Conservation (phyloP, 192 early-diverging fungal species). For the Coemansia sp. region DNA sequence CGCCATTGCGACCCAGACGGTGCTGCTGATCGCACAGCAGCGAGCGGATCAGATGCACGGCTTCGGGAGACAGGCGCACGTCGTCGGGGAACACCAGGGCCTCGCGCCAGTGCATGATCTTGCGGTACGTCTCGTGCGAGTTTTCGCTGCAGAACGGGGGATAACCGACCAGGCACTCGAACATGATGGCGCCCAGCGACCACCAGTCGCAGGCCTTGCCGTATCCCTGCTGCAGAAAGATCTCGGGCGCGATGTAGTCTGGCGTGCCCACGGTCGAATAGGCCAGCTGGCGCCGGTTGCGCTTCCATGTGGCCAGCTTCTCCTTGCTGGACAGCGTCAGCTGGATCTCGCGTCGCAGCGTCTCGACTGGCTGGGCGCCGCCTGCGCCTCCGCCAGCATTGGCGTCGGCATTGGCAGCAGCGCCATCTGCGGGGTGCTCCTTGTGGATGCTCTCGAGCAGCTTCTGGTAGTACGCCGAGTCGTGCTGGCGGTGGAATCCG, state of each 20-base stretch:
- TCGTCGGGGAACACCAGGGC: constrained; percentile 90
- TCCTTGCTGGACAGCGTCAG: constrained; percentile 92
- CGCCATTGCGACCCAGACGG: constrained; percentile 81
- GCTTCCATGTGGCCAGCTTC: constrained; percentile 96
- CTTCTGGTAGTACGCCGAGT: constrained; percentile 91
- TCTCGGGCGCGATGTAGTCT: constrained; percentile 97
- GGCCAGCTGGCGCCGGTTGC: constrained; percentile 90
- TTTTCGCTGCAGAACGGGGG: constrained; percentile 97
- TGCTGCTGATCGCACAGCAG: constrained; percentile 85
- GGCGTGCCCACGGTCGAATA: constrained; percentile 98
- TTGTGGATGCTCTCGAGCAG: constrained; percentile 68
- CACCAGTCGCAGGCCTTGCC: constrained; percentile 99
- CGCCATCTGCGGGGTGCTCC: constrained; percentile 50
- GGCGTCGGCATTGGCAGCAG: constrained; percentile 32
- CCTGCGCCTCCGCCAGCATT: background rate
- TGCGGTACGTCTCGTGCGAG: constrained; percentile 94
- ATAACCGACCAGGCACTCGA: constrained; percentile 96
- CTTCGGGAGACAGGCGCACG: constrained; percentile 83
- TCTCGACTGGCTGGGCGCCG: constrained; percentile 54
- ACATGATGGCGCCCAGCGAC: constrained; percentile 99
- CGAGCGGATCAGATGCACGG: constrained; percentile 87
- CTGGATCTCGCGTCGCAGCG: constrained; percentile 71
- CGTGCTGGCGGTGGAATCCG: constrained; percentile 98
- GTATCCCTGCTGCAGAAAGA: constrained; percentile 92
- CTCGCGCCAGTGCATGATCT: constrained; percentile 97